Conservation (phyloP, 1,284 basidiomycete species). For the Pyrrhoderma lamaoense region DNA sequence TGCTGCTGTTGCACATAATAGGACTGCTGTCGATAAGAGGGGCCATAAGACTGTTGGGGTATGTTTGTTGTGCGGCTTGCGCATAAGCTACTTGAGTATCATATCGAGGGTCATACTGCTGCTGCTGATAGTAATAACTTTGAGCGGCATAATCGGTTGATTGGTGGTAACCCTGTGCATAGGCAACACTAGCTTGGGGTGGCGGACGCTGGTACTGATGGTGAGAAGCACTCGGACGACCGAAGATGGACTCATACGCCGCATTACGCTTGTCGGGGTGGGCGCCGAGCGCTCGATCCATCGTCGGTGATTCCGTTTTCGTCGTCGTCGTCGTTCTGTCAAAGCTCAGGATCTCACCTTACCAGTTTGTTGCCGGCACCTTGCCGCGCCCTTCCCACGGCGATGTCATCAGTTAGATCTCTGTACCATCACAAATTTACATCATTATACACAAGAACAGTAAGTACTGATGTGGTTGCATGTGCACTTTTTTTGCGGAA, state of each 20-base stretch:
- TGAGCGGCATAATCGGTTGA: constrained; percentile 8
- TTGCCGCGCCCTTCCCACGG: background rate
- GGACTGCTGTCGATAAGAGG: constrained; percentile 19
- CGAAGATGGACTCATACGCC: constrained; percentile 80
- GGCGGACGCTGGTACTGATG: constrained; percentile 33
- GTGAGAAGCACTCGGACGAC: constrained; percentile 55
- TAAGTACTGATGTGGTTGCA: background rate
- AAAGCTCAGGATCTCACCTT: background rate
- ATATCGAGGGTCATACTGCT: constrained; percentile 14
- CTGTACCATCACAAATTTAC: background rate
- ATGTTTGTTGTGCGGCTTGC: constrained; percentile 10
- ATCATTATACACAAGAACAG: background rate
- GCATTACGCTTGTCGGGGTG: constrained; percentile 55
- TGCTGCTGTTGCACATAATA: constrained; percentile 17
- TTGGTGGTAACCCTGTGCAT: constrained; percentile 12
- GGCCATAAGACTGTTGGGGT: constrained; percentile 19
- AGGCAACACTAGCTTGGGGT: constrained; percentile 3
- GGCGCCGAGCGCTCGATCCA: constrained; percentile 11
- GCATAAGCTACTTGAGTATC: constrained; percentile 15
- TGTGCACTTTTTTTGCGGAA: background rate
- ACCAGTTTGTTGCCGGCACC: background rate
- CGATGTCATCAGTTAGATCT: background rate
- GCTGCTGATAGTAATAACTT: constrained; percentile 17
- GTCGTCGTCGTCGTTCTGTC: constrained; percentile 1
- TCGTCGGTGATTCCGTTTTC: background rate